Percentiles rank a stretch among this genome's conserved stretches.
These are phyloP conservation scores for Elymus sibiricus DNA, from an alignment of 176 grass and related monocot species.

Conservation along the genomic window DNA sequence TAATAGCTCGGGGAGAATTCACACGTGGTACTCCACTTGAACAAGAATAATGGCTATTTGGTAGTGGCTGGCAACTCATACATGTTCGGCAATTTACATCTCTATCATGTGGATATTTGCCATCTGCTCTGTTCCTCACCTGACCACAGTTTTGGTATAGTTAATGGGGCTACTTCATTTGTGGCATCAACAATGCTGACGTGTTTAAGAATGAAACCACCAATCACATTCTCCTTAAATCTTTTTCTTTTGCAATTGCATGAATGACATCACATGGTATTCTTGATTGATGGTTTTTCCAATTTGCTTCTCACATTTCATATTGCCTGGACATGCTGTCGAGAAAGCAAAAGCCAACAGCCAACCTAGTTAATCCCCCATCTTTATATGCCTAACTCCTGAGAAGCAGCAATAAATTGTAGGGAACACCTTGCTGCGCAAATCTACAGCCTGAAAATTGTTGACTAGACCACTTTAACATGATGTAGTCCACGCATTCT, in stretches of 20 bases:
- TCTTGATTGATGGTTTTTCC: neutral
- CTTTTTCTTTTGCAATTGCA: neutral
- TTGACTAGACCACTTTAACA: neutral
- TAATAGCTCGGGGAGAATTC: neutral
- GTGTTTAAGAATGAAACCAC: neutral
- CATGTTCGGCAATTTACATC: neutral
- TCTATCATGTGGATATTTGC: neutral
- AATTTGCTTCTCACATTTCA: neutral
- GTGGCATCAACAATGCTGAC: neutral
- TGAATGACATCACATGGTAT: neutral
- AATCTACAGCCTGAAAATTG: neutral
- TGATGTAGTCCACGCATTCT: neutral
- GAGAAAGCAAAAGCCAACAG: neutral
- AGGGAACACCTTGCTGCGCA: neutral
- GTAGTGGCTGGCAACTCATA: neutral
- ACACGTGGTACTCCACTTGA: neutral
- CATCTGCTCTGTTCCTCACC: neutral
- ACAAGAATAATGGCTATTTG: neutral
- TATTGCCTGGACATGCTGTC: neutral
- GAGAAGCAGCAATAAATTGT: slow-evolving; percentile 1
- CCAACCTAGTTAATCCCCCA: neutral
- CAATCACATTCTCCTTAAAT: neutral
- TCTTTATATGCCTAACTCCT: neutral
- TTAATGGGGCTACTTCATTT: neutral
- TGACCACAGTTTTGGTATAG: neutral